Evolutionary conservation across 176 grass and related monocot species (phyloP), one percentile per base, ranked within the genome.

Genomic region (Poa pratensis): DNA sequence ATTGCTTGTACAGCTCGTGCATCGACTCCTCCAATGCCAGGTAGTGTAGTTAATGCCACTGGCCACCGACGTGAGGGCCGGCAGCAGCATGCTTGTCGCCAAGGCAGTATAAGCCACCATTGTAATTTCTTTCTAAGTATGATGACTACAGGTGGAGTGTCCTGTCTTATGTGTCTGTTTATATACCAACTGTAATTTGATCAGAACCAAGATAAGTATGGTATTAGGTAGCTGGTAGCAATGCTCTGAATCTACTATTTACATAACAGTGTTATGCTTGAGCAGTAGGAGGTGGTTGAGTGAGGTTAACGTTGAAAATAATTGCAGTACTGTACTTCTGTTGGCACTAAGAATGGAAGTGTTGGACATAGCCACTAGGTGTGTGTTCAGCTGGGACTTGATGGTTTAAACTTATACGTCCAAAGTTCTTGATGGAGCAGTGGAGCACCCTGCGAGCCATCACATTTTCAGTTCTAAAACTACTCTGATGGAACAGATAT

Each of bases 401-500:
- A 53, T 53, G 16, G 16, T 53, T 53, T 53, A 53, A 3, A 18
- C n/a, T 18, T 53, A 53, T 5, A 53, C 18, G 50, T 18, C 50
- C 50, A 53, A 32, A 53, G 50, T 18, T 53, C 50, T 53, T 18
- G 50, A 53, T 53, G 16, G 16, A 53, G 16, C 1, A 53, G n/a
- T n/a, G n/a, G n/a, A n/a, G n/a, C n/a, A n/a, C 49, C 49, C 40
- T 42, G 40, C 40, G 40, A 9, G 40, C 40, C 40, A 42, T 42
- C 40, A 42, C 7, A 42, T 42, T 9, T 22, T 54, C 49, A 51
- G 73, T 30, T 80, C 26, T n/a, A 87, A 60, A 49, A 50, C 75
- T 83, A 51, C 75, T 84, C 80, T 28, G 69, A 87, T 67, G 67
- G 39, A 87, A 74, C 57, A 67, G 28, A 37, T 15, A 48, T 83